Evolutionary conservation across 1,284 basidiomycete species (phyloP).

Genomic region (Malassezia psittaci): DNA sequence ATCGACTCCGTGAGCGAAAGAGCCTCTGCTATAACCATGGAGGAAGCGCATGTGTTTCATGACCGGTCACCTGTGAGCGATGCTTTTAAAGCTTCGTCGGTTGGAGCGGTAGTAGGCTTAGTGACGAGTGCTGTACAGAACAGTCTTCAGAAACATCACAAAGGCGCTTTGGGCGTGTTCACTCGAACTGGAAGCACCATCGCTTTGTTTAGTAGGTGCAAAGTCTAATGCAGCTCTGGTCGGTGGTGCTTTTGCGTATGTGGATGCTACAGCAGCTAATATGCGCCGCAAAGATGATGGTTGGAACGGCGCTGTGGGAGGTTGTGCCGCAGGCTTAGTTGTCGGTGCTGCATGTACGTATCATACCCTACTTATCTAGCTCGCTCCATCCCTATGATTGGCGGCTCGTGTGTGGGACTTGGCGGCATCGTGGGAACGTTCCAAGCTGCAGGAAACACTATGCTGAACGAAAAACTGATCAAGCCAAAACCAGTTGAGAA

Average conservation of each 20-base stretch:
- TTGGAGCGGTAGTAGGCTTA: constrained; percentile 32
- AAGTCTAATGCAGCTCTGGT: constrained; percentile 56
- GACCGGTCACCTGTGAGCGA: constrained; percentile 27
- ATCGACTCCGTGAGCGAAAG: not conserved
- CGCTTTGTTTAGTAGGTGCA: constrained; percentile 58
- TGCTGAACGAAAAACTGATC: constrained; percentile 12
- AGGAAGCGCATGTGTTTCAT: constrained; percentile 18
- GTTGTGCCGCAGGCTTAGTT: constrained; percentile 84
- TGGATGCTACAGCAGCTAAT: constrained; percentile 71
- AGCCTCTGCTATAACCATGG: constrained; percentile 2
- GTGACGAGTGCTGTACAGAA: constrained; percentile 44
- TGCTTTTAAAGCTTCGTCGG: constrained; percentile 29
- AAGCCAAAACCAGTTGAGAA: not conserved
- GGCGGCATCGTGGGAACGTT: constrained; percentile 72
- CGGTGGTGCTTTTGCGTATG: constrained; percentile 75
- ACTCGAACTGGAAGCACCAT: constrained; percentile 68
- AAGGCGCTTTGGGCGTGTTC: constrained; percentile 76
- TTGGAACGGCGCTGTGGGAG: constrained; percentile 73
- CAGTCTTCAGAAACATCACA: constrained; percentile 54
- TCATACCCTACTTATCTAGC: constrained; percentile 46
- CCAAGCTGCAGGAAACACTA: constrained; percentile 61
- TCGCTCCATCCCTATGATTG: constrained; percentile 71
- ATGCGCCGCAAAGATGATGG: constrained; percentile 68
- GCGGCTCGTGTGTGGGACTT: constrained; percentile 68
- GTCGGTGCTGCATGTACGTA: constrained; percentile 68